These are phyloP conservation scores for Neonectria magnoliae DNA, from an alignment of 2,329 filamentous ascomycete genomes.

Conservation along the genomic window DNA sequence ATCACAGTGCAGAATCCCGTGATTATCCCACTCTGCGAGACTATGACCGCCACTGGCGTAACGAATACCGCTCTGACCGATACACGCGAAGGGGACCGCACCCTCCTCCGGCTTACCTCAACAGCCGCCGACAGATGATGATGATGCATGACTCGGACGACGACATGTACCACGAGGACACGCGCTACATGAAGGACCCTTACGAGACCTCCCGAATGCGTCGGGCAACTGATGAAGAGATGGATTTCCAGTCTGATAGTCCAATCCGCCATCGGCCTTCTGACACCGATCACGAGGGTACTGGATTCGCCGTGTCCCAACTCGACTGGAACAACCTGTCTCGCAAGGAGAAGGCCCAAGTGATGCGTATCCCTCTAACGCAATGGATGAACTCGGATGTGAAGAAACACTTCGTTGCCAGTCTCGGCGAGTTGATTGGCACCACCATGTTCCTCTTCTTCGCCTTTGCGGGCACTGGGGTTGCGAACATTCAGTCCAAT, in stretches of 20 bases:
- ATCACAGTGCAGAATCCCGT: conserved; percentile 25
- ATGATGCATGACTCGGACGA: conserved; percentile 40
- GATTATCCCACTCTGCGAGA: conserved; percentile 35
- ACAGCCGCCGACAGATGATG: conserved; percentile 29
- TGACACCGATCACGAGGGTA: conserved; percentile 20
- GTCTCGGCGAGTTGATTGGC: conserved; percentile 52
- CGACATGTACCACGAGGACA: conserved; percentile 35
- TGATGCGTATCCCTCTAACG: conserved; percentile 56
- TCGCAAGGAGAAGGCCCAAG: conserved; percentile 52
- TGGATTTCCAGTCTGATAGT: conserved; percentile 27
- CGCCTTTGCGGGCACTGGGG: conserved; percentile 53
- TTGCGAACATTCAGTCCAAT: conserved; percentile 52
- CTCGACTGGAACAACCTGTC: conserved; percentile 53
- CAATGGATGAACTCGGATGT: conserved; percentile 59
- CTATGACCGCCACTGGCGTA: conserved; percentile 42
- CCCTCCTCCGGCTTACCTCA: conserved; percentile 40
- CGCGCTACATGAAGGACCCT: conserved; percentile 28
- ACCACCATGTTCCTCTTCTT: conserved; percentile 57
- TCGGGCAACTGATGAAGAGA: conserved; percentile 38
- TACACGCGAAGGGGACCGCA: conserved; percentile 37
- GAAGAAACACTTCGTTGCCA: conserved; percentile 56
- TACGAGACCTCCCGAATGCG: conserved; percentile 28
- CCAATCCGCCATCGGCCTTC: conserved; percentile 23
- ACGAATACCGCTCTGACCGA: conserved; percentile 33
- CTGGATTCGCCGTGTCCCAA: conserved; percentile 34